A percentile compares a stretch with the other conserved stretches of the same genome.
Conservation (phyloP, 371 early-diverging fungal genomes). For the Mucor ambiguus region DNA sequence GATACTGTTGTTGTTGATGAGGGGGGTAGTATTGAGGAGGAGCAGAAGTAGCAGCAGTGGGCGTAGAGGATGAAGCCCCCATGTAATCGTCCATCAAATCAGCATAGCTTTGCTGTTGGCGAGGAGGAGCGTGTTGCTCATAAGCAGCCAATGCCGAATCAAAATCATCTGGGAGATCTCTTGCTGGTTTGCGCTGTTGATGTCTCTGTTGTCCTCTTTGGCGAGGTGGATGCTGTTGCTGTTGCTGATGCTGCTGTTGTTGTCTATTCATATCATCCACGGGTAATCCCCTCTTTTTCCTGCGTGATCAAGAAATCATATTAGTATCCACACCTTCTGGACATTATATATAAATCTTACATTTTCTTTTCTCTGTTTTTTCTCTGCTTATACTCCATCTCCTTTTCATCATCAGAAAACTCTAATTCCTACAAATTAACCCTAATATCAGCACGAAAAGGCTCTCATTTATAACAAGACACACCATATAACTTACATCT, state of each 20-base stretch:
- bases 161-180: conserved; percentile 21
- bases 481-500: conserved; percentile 35
- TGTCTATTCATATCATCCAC: background rate
- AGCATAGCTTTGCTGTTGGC: conserved; percentile 40
- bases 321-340: background rate
- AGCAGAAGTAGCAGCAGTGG: background rate
- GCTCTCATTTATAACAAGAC: background rate
- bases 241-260: background rate
- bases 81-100: conserved; percentile 20
- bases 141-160: conserved; percentile 28
- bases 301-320: background rate
- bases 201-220: background rate
- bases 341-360: conserved; percentile 11
- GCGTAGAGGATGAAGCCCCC: background rate
- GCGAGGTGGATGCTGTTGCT: background rate
- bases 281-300: conserved; percentile 10
- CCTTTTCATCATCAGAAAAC: conserved; percentile 90
- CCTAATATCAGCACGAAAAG: background rate
- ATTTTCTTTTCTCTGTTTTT: conserved; percentile 38
- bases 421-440: conserved; percentile 63
- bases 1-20: conserved; percentile 1
- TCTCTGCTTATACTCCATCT: conserved; percentile 55
- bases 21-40: background rate
- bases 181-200: conserved; percentile 1
- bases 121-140: conserved; percentile 19